A percentile compares a stretch with the other conserved stretches of the same genome.
These are phyloP conservation scores for Penicillium cinerascens DNA, from an alignment of 495 filamentous ascomycete species.

Conservation along the genomic window DNA sequence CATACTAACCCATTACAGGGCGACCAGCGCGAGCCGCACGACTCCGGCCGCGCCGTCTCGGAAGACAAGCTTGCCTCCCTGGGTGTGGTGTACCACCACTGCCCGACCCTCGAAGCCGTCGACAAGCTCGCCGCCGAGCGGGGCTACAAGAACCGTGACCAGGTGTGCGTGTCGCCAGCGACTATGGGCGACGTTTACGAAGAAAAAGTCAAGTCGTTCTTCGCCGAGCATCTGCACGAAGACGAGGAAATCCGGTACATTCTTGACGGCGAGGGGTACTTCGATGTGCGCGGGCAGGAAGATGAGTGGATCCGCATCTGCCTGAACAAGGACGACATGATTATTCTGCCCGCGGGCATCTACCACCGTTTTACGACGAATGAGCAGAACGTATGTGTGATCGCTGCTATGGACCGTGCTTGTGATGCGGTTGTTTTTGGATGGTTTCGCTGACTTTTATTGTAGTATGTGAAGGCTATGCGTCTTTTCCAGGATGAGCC, in stretches of 20 bases:
- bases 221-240: conserved; percentile 93
- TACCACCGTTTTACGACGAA: conserved; percentile 98
- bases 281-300: conserved; percentile 72
- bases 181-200: conserved; percentile 80
- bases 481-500: conserved; percentile 97
- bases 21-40: conserved; percentile 88
- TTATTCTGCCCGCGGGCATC: conserved; percentile 93
- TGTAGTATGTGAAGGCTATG: conserved; percentile 92
- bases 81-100: conserved; percentile 74
- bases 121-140: conserved; percentile 69
- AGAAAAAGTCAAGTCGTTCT: conserved; percentile 88
- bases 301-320: conserved; percentile 85
- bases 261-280: conserved; percentile 83
- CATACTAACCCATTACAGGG: conserved; percentile 52
- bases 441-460: conserved; percentile 11
- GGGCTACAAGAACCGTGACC: conserved; percentile 91
- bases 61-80: conserved; percentile 61
- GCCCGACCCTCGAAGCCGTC: conserved; percentile 60
- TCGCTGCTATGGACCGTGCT: not conserved
- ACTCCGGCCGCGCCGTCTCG: conserved; percentile 66
- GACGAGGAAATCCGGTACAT: conserved; percentile 99
- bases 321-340: conserved; percentile 67
- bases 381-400: conserved; percentile 70
- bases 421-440: not conserved
- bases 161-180: conserved; percentile 82